Evolutionary conservation across 371 early-diverging fungal species (phyloP).

Genomic region (Umbelopsis sp.): DNA sequence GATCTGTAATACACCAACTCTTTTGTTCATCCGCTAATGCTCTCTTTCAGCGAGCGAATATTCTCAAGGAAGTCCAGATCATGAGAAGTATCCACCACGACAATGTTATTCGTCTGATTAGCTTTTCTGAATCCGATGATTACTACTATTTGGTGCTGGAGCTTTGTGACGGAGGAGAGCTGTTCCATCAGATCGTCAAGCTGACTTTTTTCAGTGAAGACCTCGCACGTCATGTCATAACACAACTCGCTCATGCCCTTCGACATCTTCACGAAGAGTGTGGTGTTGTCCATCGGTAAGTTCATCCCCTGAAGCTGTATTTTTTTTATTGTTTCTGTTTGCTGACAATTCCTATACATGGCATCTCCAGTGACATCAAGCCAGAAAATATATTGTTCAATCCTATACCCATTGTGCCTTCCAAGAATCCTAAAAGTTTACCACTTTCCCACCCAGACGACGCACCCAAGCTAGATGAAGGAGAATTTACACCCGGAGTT

Average conservation of each 20-base stretch:
- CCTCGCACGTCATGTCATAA: conserved; percentile 79
- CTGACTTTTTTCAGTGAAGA: conserved; percentile 82
- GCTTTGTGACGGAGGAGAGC: conserved; percentile 84
- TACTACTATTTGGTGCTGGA: conserved; percentile 83
- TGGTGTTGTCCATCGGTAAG: conserved; percentile 85
- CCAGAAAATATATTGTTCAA: conserved; percentile 85
- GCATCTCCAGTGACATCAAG: conserved; percentile 83
- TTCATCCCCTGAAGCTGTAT: too few species aligned
- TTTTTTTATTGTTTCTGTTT: too few species aligned
- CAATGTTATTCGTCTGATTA: conserved; percentile 78
- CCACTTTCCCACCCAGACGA: conserved; percentile 24
- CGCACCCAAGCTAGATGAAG: conserved; percentile 58
- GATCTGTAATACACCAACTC: background rate
- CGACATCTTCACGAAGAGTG: conserved; percentile 86
- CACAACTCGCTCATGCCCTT: conserved; percentile 89
- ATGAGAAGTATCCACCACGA: conserved; percentile 82
- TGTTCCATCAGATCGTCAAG: conserved; percentile 83
- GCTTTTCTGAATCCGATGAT: conserved; percentile 66
- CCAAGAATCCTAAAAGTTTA: conserved; percentile 18
- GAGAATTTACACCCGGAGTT: conserved; percentile 56
- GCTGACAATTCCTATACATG: background rate
- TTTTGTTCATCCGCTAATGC: background rate
- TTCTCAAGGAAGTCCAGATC: conserved; percentile 88
- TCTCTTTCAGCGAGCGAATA: conserved; percentile 65
- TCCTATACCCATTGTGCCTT: conserved; percentile 53